Conservation (phyloP, 148 eudicot species). For the Agrostemma githago region DNA sequence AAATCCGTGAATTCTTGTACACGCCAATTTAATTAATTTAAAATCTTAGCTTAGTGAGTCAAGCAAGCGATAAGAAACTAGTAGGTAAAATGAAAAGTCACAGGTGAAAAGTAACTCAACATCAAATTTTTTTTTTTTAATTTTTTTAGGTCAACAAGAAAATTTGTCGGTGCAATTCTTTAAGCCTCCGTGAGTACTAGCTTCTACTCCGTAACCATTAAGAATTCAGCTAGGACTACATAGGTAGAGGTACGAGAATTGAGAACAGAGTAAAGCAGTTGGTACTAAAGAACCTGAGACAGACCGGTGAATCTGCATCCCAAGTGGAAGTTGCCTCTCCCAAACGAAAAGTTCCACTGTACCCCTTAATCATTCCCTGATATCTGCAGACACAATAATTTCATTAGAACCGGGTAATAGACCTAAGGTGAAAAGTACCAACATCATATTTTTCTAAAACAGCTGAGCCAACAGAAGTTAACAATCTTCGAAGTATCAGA, state of each 20-base stretch:
- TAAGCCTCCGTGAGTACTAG: background rate
- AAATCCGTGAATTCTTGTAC: background rate
- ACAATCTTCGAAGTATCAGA: background rate
- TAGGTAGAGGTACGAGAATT: background rate
- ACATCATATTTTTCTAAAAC: background rate
- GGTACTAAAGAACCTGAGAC: conserved; percentile 30
- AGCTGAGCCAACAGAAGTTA: background rate
- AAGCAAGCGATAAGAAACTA: background rate
- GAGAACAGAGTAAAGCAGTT: conserved; percentile 4
- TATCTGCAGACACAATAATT: conserved; percentile 46
- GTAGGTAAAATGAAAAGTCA: background rate
- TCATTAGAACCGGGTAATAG: background rate
- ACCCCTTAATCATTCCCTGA: conserved; percentile 96
- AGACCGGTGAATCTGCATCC: conserved; percentile 98
- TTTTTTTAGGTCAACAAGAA: background rate
- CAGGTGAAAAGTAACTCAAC: background rate
- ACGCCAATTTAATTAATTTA: background rate
- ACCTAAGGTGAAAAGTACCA: background rate
- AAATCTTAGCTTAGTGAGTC: background rate
- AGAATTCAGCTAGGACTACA: conserved; percentile 2
- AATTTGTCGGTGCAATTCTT: background rate
- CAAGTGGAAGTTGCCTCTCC: conserved; percentile 99
- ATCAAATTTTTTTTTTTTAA: too few species aligned
- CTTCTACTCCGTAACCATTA: background rate
- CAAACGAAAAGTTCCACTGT: conserved; percentile 87